A percentile compares a stretch with the other conserved stretches of the same genome.
Conservation (phyloP, 2,329 filamentous ascomycete species). For the Domatiomyces globalis region DNA sequence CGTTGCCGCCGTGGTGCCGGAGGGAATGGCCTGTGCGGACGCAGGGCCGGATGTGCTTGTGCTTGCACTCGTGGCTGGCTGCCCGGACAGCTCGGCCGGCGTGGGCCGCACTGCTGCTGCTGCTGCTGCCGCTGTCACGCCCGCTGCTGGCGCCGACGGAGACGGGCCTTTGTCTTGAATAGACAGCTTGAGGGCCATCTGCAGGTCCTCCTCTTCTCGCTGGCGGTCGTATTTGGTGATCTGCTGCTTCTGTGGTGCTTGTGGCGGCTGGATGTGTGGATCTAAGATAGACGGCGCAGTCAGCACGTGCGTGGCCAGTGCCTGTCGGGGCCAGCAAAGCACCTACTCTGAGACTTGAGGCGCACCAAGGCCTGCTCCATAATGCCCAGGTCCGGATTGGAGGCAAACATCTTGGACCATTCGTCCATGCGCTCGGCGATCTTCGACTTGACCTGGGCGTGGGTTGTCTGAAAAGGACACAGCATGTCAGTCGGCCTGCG, state of each 20-base stretch:
- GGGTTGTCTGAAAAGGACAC: constrained; percentile 51
- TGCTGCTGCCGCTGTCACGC: constrained; percentile 12
- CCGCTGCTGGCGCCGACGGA: constrained; percentile 25
- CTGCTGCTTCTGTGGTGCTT: constrained; percentile 81
- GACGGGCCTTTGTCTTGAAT: constrained; percentile 61
- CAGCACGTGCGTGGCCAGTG: not conserved
- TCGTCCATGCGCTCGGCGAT: constrained; percentile 93
- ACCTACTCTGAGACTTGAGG: constrained; percentile 55
- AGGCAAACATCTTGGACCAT: constrained; percentile 89
- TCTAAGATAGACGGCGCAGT: constrained; percentile 36
- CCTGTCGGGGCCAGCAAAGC: not conserved
- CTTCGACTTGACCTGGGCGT: constrained; percentile 91
- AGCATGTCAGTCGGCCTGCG: constrained; percentile 4
- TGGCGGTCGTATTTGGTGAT: constrained; percentile 81
- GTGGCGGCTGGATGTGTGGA: constrained; percentile 78
- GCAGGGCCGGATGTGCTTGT: too few relatives aligned
- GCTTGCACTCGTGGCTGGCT: constrained; percentile 26
- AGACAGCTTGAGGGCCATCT: constrained; percentile 86
- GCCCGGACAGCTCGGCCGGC: constrained; percentile 21
- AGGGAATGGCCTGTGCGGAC: constrained; percentile 50
- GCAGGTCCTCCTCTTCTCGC: constrained; percentile 93
- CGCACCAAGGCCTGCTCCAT: constrained; percentile 92
- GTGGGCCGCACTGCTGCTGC: constrained; percentile 23
- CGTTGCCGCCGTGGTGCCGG: constrained; percentile 87
- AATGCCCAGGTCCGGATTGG: constrained; percentile 81